phyloP scores from a whole-genome alignment of 2,329 filamentous ascomycete species.

The Colletotrichum siamense region DNA sequence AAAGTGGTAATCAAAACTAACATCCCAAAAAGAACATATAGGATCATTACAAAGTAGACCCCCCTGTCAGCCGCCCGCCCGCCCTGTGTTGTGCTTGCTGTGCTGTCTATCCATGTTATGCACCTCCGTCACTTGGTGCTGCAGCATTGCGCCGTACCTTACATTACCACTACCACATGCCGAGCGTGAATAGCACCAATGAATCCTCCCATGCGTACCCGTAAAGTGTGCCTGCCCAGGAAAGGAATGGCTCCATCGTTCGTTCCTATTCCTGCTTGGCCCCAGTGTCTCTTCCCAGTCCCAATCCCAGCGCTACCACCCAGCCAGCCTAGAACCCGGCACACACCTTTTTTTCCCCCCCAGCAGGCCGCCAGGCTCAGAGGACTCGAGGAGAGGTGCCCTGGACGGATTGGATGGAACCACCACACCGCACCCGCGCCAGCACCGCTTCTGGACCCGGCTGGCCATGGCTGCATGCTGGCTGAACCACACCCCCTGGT shows the following conservation, averaged over 20 bases:
- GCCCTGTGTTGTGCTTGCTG: neutral
- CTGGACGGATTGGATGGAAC: neutral
- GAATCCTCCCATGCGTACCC: neutral
- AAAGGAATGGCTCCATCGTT: constrained; percentile 16
- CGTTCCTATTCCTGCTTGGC: neutral
- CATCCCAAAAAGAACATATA: neutral
- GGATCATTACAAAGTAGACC: neutral
- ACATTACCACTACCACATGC: neutral
- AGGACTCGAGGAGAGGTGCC: neutral
- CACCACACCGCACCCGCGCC: constrained; percentile 2
- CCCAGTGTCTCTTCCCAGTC: neutral
- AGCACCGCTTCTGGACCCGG: neutral
- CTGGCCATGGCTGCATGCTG: neutral
- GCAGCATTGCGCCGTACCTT: neutral
- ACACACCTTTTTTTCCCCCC: neutral
- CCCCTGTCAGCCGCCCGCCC: neutral
- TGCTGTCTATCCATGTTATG: neutral
- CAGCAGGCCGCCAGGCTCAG: neutral
- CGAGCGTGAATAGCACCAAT: neutral
- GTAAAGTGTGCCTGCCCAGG: neutral
- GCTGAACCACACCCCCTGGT: neutral
- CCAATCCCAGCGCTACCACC: neutral
- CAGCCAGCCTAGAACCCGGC: neutral
- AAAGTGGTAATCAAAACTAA: neutral
- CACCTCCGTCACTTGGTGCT: neutral